These are phyloP conservation scores for Tetracentron sinense DNA, from an alignment of 164 flowering plant species.

Conservation along the genomic window DNA sequence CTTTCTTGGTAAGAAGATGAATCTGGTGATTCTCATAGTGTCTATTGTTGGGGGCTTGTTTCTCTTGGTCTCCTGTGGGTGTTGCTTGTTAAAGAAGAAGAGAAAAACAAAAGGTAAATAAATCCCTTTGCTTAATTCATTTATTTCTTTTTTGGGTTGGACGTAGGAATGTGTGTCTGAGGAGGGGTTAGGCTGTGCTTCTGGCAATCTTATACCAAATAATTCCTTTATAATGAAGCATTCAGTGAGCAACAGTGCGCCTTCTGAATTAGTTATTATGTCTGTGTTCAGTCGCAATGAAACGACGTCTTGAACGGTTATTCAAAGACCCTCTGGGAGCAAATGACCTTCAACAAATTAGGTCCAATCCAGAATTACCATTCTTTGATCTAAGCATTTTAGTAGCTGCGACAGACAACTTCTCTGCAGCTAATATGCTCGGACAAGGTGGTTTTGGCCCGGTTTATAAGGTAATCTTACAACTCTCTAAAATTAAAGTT, in stretches of 20 bases:
- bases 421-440: conserved; percentile 37
- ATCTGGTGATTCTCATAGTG: neutral
- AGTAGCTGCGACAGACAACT: conserved; percentile 31
- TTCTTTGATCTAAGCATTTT: conserved; percentile 19
- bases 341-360: conserved; percentile 10
- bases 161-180: no score
- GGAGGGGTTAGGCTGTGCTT: no score
- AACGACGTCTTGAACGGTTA: neutral
- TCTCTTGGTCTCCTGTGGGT: neutral
- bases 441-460: conserved; percentile 80
- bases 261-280: no score
- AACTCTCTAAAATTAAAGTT: neutral
- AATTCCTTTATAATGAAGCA: no score
- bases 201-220: no score
- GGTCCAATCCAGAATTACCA: conserved; percentile 14
- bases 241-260: no score
- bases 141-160: no score
- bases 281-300: no score
- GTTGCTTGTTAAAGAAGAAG: neutral
- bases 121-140: no score
- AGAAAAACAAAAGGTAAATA: neutral
- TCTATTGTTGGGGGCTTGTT: neutral
- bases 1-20: no score
- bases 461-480: conserved; percentile 56
- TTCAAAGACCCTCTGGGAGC: neutral